Conservation (phyloP, 2,329 filamentous ascomycete species). For the Calonectria pauciramosa region DNA sequence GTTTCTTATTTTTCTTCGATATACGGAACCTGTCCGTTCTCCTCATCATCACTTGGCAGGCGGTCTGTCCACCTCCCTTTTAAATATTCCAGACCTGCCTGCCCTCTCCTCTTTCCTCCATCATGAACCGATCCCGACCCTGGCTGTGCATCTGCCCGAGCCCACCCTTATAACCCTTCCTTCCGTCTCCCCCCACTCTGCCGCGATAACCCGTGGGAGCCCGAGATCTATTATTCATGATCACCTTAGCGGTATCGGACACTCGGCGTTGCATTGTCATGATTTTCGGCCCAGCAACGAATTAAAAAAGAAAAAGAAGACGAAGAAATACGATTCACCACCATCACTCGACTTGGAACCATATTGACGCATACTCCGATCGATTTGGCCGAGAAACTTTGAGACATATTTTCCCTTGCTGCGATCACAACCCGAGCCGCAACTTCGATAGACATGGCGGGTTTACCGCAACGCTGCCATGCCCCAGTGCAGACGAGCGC, state of each 20-base stretch:
- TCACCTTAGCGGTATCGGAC: slow-evolving; percentile 9
- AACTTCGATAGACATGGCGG: slow-evolving; percentile 29
- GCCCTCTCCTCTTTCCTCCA: slow-evolving; percentile 14
- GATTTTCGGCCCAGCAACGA: neutral
- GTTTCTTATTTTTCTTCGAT: slow-evolving; percentile 40
- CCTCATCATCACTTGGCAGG: slow-evolving; percentile 21
- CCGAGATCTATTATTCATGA: slow-evolving; percentile 14
- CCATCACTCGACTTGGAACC: neutral
- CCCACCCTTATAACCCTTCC: neutral
- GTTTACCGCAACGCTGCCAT: slow-evolving; percentile 47
- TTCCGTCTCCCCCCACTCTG: slow-evolving; percentile 5
- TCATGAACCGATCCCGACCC: slow-evolving; percentile 1
- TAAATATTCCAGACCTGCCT: slow-evolving; percentile 28
- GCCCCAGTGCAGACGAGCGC: slow-evolving; percentile 66
- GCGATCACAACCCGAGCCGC: neutral
- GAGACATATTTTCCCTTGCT: slow-evolving; percentile 16
- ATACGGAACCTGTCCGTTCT: slow-evolving; percentile 44
- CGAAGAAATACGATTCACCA: neutral
- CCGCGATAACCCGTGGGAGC: slow-evolving; percentile 2
- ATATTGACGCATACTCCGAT: neutral
- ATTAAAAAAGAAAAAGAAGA: neutral
- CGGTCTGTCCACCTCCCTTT: slow-evolving; percentile 24
- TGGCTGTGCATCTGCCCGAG: slow-evolving; percentile 2
- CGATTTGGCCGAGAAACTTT: neutral
- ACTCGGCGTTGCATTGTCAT: neutral